Conservation (phyloP, 495 filamentous ascomycete species). For the Alectoria sarmentosa region DNA sequence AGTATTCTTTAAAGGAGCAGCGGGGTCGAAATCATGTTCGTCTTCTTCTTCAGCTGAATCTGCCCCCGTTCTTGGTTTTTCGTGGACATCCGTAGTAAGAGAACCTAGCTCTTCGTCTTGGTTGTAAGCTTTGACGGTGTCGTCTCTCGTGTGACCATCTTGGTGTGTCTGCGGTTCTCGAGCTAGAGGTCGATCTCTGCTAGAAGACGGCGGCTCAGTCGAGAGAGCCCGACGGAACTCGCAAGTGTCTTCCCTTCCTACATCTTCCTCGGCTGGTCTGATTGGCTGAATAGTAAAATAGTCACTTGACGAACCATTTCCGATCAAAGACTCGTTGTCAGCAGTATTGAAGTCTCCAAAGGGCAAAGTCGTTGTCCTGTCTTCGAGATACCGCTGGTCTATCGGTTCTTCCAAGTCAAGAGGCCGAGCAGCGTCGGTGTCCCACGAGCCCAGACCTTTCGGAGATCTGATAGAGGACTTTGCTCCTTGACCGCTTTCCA, state of each 20-base stretch:
- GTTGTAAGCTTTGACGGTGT: not conserved
- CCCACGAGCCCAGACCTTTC: not conserved
- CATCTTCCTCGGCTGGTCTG: slow-evolving; percentile 19
- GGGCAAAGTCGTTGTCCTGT: not conserved
- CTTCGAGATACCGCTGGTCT: not conserved
- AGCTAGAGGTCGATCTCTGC: not conserved
- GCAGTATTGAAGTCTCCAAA: not conserved
- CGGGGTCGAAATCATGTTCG: not conserved
- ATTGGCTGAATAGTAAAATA: slow-evolving; percentile 20
- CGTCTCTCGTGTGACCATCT: not conserved
- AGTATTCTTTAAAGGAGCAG: slow-evolving; percentile 8
- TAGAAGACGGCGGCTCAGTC: not conserved
- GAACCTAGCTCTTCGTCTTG: not conserved
- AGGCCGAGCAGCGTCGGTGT: not conserved
- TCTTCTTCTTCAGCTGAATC: not conserved
- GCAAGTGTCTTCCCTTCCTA: not conserved
- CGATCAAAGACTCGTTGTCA: not conserved
- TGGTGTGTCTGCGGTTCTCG: not conserved
- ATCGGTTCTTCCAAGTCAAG: slow-evolving; percentile 11
- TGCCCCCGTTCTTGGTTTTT: not conserved
- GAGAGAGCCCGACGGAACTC: not conserved
- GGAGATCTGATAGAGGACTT: slow-evolving; percentile 1
- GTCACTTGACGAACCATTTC: slow-evolving; percentile 10
- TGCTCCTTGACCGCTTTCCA: slow-evolving; percentile 5
- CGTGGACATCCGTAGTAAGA: not conserved